Evolutionary conservation across 768 basidiomycete genomes (phyloP), one percentile per base, ranked within the genome.

Genomic region (Brasilioporus rufonigricans): DNA sequence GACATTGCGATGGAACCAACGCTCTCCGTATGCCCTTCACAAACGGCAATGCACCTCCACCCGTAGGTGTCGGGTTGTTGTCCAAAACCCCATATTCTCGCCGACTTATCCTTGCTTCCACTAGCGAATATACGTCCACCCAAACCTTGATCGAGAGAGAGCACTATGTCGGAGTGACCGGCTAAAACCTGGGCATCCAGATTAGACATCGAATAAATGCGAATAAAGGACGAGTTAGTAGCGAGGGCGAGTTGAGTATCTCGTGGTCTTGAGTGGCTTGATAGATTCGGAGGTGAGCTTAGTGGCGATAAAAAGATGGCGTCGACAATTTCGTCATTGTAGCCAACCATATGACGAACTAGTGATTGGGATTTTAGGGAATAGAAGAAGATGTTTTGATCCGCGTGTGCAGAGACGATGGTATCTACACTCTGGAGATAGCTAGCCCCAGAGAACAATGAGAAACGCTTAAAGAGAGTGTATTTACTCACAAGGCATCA

Each of bases 281-380:
- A 48, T 0, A 60, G 29, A 7, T 64, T 58, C 27, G 59, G 61
- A 8, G 59, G 63, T 19, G 68, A 44, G 21, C 75, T 67, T 24
- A 63, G n/a, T 31, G 78, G 66, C 43, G 81, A 82, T 55, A 99
- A 79, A 73, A 94, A 92, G 26, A 81, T 77, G 5, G 86, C 82
- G 64, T 98, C 97, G 48, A 98, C 89, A 61, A 98, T 94, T 71
- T 98, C 96, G 71, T 99, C 97, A 70, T 98, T 98, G 79, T 89
- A 99, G 0, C 97, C 97, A 63, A 98, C 86, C 61, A 98, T 74
- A 62, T 98, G 96, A 18, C 90, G 87, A 2, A 79, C 75, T 24
- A 91, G 73, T 10, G 79, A 74, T 31, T 79, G 79, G 1, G 83
- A 82, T n/a, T 77, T 69, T 9, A 96, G 74, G 2, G 91, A 93